Evolutionary conservation across 805 yeast genomes (phyloP).

Genomic region (Pichia gijzeniarum): DNA sequence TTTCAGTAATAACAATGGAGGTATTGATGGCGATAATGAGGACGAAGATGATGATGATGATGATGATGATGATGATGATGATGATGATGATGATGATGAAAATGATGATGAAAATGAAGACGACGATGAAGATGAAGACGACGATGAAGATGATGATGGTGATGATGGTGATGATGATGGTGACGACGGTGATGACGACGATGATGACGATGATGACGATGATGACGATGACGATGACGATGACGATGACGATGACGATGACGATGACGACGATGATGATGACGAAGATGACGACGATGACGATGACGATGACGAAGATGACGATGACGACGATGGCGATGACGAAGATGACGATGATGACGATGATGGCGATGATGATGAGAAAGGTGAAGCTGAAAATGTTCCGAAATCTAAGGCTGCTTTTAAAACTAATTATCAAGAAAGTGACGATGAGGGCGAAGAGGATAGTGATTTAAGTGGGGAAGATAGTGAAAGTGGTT

Average conservation of each 20-base stretch:
- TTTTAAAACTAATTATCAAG: no score
- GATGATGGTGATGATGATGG: background rate
- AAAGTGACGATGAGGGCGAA: no score
- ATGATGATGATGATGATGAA: conserved; percentile 12
- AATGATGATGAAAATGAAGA: conserved; percentile 17
- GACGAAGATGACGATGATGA: conserved; percentile 14
- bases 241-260: conserved; percentile 24
- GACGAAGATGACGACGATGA: conserved; percentile 24
- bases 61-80: conserved; percentile 18
- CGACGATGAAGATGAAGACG: conserved; percentile 11
- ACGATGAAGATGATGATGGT: conserved; percentile 14
- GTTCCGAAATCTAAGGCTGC: no score
- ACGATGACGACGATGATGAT: conserved; percentile 29
- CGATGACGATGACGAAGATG: conserved; percentile 16
- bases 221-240: conserved; percentile 17
- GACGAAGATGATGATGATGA: conserved; percentile 17
- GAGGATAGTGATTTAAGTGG: conserved; percentile 15
- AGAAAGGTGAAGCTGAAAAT: conserved; percentile 26
- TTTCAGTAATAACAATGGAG: no score
- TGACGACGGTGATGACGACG: background rate
- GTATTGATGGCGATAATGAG: conserved; percentile 17
- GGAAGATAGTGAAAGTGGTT: background rate
- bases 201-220: conserved; percentile 12
- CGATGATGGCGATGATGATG: conserved; percentile 22
- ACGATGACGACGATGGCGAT: conserved; percentile 16